A percentile compares a stretch with the other conserved stretches of the same genome.
Evolutionary conservation across 2,329 filamentous ascomycete species (phyloP).

Genomic region (Aspergillus ibericus): DNA sequence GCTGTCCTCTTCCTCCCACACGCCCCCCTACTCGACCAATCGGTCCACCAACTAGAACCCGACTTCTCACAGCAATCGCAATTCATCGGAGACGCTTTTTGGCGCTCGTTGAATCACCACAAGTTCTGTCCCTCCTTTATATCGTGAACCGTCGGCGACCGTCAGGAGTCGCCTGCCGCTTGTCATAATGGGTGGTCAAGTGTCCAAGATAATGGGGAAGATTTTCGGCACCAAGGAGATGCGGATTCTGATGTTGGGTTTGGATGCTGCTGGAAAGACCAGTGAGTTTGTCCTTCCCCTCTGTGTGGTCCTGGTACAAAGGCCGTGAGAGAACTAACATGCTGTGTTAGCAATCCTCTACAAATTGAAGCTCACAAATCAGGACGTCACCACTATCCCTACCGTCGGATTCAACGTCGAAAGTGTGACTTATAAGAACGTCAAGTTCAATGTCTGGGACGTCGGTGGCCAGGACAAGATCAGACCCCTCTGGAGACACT

Average conservation of each 20-base stretch:
- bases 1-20: constrained; percentile 1
- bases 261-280: constrained; percentile 98
- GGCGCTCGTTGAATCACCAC: neutral
- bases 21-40: constrained; percentile 8
- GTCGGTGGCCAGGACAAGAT: constrained; percentile 99
- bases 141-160: constrained; percentile 3
- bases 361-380: constrained; percentile 90
- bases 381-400: constrained; percentile 97
- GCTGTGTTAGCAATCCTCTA: constrained; percentile 74
- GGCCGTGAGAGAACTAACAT: constrained; percentile 1
- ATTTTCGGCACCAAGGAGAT: constrained; percentile 99
- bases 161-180: constrained; percentile 16
- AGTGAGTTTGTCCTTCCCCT: constrained; percentile 47
- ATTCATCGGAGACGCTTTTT: neutral
- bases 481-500: constrained; percentile 93
- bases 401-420: constrained; percentile 99
- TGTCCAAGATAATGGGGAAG: constrained; percentile 97
- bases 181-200: constrained; percentile 78
- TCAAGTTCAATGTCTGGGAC: constrained; percentile 99
- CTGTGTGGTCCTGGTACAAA: neutral
- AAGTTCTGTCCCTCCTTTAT: neutral
- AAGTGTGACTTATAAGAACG: constrained; percentile 98
- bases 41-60: neutral
- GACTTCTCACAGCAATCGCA: neutral
- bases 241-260: constrained; percentile 95